Percentiles rank a stretch among this genome's conserved stretches.
phyloP scores from a whole-genome alignment of 768 basidiomycete genomes.

The Termitomyces sp. region DNA sequence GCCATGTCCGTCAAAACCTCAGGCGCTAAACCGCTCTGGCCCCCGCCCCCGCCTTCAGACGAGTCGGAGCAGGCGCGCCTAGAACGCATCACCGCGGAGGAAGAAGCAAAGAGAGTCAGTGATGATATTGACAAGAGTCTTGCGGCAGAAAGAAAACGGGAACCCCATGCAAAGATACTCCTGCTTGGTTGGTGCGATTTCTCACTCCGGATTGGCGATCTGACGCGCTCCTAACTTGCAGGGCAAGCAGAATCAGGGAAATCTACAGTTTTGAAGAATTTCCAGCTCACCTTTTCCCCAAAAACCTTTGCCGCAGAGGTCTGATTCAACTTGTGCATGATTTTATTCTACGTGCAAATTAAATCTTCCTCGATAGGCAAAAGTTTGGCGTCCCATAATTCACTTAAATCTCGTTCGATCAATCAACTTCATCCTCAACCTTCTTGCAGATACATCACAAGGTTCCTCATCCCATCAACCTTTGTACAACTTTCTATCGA shows the following conservation, averaged over 20 bases:
- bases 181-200: slow-evolving; percentile 45
- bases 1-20: slow-evolving; percentile 9
- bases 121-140: slow-evolving; percentile 55
- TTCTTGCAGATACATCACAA: slow-evolving; percentile 20
- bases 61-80: slow-evolving; percentile 42
- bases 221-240: slow-evolving; percentile 18
- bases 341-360: background rate
- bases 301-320: slow-evolving; percentile 56
- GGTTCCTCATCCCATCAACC: slow-evolving; percentile 15
- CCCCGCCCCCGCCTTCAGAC: slow-evolving; percentile 22
- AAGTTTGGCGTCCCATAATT: slow-evolving; percentile 63
- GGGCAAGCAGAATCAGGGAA: slow-evolving; percentile 71
- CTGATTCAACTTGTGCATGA: background rate
- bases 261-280: slow-evolving; percentile 64
- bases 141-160: slow-evolving; percentile 39
- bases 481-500: slow-evolving; percentile 21
- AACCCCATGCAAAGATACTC: slow-evolving; percentile 44
- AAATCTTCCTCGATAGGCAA: slow-evolving; percentile 25
- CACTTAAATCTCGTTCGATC: slow-evolving; percentile 65
- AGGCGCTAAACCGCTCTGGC: slow-evolving; percentile 18
- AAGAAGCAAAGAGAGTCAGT: slow-evolving; percentile 48
- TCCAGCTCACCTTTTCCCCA: slow-evolving; percentile 59
- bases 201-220: background rate
- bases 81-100: slow-evolving; percentile 39
- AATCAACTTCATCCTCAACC: slow-evolving; percentile 36